phyloP scores from a whole-genome alignment of 257 asterid species.

The Gardenia jasminoides region DNA sequence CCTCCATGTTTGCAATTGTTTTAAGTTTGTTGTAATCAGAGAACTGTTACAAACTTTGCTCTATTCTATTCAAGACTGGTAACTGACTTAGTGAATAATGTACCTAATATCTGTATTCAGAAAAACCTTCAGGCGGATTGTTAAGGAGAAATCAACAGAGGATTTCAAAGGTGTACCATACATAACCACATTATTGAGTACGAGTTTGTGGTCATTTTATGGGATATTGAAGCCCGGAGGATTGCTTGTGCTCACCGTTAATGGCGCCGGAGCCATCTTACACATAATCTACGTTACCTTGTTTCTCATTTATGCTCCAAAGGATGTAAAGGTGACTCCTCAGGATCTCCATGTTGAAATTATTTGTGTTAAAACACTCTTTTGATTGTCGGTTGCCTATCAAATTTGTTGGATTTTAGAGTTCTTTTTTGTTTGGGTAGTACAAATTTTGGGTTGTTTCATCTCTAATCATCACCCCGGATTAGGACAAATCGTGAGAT shows the following conservation, averaged over 20 bases:
- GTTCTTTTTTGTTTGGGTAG: too few species aligned
- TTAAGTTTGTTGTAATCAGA: too few species aligned
- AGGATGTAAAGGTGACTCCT: conserved; percentile 37
- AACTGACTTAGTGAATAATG: too few species aligned
- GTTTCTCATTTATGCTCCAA: conserved; percentile 58
- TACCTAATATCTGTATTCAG: too few species aligned
- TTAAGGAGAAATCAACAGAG: conserved; percentile 55
- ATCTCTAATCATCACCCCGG: too few species aligned
- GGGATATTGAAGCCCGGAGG: conserved; percentile 62
- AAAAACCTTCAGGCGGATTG: conserved; percentile 37
- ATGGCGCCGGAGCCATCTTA: conserved; percentile 53
- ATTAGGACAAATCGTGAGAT: too few species aligned
- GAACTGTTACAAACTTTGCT: too few species aligned
- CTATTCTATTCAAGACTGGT: too few species aligned
- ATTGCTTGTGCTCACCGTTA: conserved; percentile 56
- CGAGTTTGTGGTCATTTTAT: conserved; percentile 60
- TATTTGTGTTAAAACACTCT: not conserved
- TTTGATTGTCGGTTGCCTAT: not conserved
- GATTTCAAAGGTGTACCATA: conserved; percentile 57
- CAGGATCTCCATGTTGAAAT: not conserved
- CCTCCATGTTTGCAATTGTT: not conserved
- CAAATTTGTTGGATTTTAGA: not conserved
- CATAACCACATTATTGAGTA: conserved; percentile 46
- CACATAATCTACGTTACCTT: conserved; percentile 54
- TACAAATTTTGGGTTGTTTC: too few species aligned